phyloP scores from a whole-genome alignment of 129 eudicot species.

The Lactuca saligna region DNA sequence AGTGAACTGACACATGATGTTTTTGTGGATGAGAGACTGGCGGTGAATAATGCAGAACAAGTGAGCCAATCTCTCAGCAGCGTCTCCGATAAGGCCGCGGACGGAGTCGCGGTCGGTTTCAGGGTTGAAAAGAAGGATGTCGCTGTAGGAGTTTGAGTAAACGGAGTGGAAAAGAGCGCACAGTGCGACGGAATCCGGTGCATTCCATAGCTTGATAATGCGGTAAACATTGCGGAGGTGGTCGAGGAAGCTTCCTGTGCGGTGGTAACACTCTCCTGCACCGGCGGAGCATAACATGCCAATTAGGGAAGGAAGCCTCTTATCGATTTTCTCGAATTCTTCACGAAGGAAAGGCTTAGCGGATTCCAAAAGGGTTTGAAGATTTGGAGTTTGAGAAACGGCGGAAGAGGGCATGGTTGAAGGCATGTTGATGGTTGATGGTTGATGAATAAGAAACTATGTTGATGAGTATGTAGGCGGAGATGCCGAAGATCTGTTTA shows the following conservation, averaged over 20 bases:
- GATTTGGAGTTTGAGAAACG: constrained; percentile 9
- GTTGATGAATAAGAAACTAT: neutral
- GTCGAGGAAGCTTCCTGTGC: constrained; percentile 79
- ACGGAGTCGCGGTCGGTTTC: constrained; percentile 61
- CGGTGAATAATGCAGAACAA: constrained; percentile 78
- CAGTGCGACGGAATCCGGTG: constrained; percentile 60
- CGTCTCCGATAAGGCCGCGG: constrained; percentile 57
- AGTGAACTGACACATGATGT: constrained; percentile 50
- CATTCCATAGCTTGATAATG: constrained; percentile 75
- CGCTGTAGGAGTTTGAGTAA: constrained; percentile 82
- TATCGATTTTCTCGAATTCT: constrained; percentile 47
- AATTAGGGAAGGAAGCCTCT: constrained; percentile 49
- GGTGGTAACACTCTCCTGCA: constrained; percentile 91
- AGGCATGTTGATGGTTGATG: constrained; percentile 15
- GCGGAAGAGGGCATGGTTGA: constrained; percentile 24
- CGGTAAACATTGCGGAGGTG: constrained; percentile 68
- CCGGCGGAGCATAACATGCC: constrained; percentile 60
- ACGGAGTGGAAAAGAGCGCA: constrained; percentile 93
- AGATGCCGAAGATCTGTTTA: constrained; percentile 1
- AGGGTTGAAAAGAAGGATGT: constrained; percentile 81
- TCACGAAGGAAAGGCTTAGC: constrained; percentile 75
- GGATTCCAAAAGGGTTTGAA: constrained; percentile 40
- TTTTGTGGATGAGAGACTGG: constrained; percentile 65
- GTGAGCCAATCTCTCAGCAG: constrained; percentile 65
- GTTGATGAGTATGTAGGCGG: neutral